Conservation (phyloP, 805 yeast species). For the Ogataea trehalophila region DNA sequence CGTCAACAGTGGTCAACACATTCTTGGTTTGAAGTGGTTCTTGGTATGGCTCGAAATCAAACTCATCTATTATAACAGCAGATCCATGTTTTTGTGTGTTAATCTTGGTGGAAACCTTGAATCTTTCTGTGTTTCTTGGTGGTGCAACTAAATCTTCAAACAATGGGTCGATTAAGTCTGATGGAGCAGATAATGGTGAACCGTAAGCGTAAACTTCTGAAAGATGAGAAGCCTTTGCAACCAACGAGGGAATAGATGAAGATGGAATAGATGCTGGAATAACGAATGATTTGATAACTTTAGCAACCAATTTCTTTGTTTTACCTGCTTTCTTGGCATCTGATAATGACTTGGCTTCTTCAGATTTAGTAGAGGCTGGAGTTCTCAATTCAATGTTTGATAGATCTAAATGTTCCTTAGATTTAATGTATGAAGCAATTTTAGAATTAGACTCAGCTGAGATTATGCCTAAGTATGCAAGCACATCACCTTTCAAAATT, state of each 20-base stretch:
- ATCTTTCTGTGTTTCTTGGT: constrained; percentile 38
- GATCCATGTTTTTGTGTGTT: constrained; percentile 14
- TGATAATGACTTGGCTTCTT: not conserved
- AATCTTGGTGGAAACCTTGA: constrained; percentile 31
- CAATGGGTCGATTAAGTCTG: constrained; percentile 51
- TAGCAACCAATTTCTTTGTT: constrained; percentile 33
- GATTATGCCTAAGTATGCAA: constrained; percentile 76
- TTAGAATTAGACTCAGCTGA: constrained; percentile 46
- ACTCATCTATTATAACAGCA: constrained; percentile 15
- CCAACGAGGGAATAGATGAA: constrained; percentile 29
- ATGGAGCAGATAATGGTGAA: constrained; percentile 29
- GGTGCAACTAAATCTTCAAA: constrained; percentile 57
- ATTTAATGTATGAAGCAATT: constrained; percentile 52
- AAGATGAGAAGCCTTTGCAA: constrained; percentile 39
- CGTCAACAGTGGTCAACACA: constrained; percentile 29
- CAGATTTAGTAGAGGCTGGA: constrained; percentile 6
- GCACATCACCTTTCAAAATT: constrained; percentile 83
- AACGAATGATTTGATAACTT: constrained; percentile 29
- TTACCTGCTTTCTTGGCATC: constrained; percentile 10
- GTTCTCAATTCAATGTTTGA: constrained; percentile 52
- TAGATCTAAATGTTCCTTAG: constrained; percentile 63
- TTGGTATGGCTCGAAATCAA: constrained; percentile 22
- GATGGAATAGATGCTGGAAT: constrained; percentile 26
- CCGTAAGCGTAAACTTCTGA: constrained; percentile 43
- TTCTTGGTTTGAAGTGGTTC: constrained; percentile 15